A percentile compares a stretch with the other conserved stretches of the same genome.
phyloP scores from a whole-genome alignment of 805 yeast genomes.

The Myxozyma sirexii region DNA sequence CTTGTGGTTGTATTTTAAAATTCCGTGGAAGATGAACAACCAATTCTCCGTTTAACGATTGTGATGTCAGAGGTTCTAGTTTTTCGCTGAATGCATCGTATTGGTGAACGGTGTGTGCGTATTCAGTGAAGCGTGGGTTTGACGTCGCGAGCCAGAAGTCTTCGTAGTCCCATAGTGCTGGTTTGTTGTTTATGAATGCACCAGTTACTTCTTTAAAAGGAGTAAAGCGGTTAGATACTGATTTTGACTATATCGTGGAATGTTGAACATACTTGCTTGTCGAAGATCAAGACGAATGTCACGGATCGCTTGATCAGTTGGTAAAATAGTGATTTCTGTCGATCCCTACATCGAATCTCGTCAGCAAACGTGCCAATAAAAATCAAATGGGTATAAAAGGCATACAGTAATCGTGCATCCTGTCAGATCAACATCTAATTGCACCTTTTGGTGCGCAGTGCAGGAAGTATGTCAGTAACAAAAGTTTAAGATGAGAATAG shows the following conservation, averaged over 20 bases:
- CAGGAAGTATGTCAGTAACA: constrained; percentile 4
- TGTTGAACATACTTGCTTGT: constrained; percentile 49
- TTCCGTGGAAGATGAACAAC: constrained; percentile 65
- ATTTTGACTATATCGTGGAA: not conserved
- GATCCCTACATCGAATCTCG: constrained; percentile 51
- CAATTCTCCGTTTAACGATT: constrained; percentile 65
- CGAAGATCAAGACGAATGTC: constrained; percentile 77
- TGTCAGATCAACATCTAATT: constrained; percentile 25
- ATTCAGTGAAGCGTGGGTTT: constrained; percentile 23
- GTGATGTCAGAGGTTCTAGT: constrained; percentile 48
- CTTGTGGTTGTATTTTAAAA: constrained; percentile 62
- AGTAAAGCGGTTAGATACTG: not conserved
- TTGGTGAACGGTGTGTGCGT: constrained; percentile 36
- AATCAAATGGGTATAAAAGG: not conserved
- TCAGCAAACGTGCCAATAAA: not conserved
- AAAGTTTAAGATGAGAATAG: not conserved
- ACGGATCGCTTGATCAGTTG: constrained; percentile 61
- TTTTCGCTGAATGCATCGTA: constrained; percentile 33
- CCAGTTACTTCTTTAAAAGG: constrained; percentile 51
- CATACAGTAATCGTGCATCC: constrained; percentile 17
- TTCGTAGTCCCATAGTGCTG: constrained; percentile 56
- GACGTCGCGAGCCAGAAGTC: constrained; percentile 53
- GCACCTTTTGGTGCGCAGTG: constrained; percentile 34
- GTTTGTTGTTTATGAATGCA: constrained; percentile 65
- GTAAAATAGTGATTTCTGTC: constrained; percentile 81